A percentile compares a stretch with the other conserved stretches of the same genome.
Evolutionary conservation across 2,329 filamentous ascomycete species (phyloP).

Genomic region (Fusarium albidum): DNA sequence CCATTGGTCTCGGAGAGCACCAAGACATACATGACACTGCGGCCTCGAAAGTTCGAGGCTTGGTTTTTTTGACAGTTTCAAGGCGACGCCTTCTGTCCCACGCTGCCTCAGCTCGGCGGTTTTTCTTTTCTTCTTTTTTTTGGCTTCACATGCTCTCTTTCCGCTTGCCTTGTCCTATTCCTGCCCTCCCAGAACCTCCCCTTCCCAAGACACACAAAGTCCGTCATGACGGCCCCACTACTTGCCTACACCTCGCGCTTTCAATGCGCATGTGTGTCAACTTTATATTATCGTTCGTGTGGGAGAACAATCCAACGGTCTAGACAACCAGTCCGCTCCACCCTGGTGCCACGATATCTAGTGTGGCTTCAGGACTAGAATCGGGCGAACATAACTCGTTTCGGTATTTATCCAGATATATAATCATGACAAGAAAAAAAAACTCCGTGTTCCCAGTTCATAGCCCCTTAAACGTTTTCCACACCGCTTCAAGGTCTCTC

Average conservation of each 20-base stretch:
- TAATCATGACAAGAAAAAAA: conserved; percentile 4
- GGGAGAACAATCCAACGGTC: conserved; percentile 69
- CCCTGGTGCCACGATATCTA: conserved; percentile 64
- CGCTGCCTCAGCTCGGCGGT: conserved; percentile 19
- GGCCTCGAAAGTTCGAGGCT: neutral
- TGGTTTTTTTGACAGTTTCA: conserved; percentile 15
- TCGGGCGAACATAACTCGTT: conserved; percentile 57
- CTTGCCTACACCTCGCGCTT: conserved; percentile 69
- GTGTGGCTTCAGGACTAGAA: conserved; percentile 71
- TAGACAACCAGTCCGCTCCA: conserved; percentile 75
- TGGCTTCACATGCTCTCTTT: conserved; percentile 7
- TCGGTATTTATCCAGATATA: conserved; percentile 2
- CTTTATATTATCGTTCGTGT: conserved; percentile 66
- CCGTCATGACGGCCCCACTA: conserved; percentile 54
- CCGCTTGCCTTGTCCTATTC: neutral
- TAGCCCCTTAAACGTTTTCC: too few species aligned
- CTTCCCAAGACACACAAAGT: conserved; percentile 29
- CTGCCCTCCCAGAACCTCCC: neutral
- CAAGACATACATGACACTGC: conserved; percentile 2
- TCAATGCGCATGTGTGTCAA: conserved; percentile 68
- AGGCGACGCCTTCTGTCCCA: conserved; percentile 10
- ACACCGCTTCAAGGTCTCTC: neutral
- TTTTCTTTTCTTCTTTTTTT: conserved; percentile 21
- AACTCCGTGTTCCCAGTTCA: too few species aligned
- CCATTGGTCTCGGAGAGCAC: conserved; percentile 11